A percentile compares a stretch with the other conserved stretches of the same genome.
Evolutionary conservation across 208 protist species (phyloP).

Genomic region (Leishmania major): DNA sequence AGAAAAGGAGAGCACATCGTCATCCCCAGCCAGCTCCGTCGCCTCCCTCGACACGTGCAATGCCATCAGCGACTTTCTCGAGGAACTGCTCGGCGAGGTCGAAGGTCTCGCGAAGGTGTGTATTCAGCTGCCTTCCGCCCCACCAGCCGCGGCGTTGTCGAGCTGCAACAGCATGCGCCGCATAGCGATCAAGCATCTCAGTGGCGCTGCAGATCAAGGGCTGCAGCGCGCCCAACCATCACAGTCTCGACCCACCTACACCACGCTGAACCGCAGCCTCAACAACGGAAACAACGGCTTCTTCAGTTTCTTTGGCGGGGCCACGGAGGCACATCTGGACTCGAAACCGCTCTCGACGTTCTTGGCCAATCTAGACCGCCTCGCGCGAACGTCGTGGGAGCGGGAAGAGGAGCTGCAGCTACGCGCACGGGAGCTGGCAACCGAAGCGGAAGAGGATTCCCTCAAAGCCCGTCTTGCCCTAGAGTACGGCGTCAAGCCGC

Average conservation of each 20-base stretch:
- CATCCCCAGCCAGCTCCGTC: constrained; percentile 18
- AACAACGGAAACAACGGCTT: constrained; percentile 51
- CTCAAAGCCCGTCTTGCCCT: constrained; percentile 25
- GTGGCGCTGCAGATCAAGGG: not conserved
- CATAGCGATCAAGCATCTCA: not conserved
- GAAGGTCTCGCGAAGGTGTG: constrained; percentile 50
- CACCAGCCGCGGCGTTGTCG: constrained; percentile 15
- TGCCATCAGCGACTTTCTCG: constrained; percentile 35
- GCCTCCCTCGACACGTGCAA: constrained; percentile 32
- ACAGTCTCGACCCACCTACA: constrained; percentile 16
- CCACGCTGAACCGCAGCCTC: constrained; percentile 23
- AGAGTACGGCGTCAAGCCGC: constrained; percentile 11
- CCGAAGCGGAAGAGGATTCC: constrained; percentile 42
- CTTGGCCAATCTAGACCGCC: constrained; percentile 36
- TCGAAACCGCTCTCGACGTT: constrained; percentile 68
- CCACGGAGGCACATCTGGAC: constrained; percentile 60
- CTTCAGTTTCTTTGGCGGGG: constrained; percentile 71
- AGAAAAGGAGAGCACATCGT: not conserved
- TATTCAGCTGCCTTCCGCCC: constrained; percentile 49
- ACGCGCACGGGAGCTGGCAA: constrained; percentile 50
- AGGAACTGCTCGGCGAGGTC: constrained; percentile 40
- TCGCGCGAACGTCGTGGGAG: constrained; percentile 35
- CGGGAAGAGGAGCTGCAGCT: constrained; percentile 55
- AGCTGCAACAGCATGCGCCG: constrained; percentile 6
- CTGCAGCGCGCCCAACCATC: not conserved